Evolutionary conservation across 2,329 filamentous ascomycete genomes (phyloP).

Genomic region (Pyricularia grisea): DNA sequence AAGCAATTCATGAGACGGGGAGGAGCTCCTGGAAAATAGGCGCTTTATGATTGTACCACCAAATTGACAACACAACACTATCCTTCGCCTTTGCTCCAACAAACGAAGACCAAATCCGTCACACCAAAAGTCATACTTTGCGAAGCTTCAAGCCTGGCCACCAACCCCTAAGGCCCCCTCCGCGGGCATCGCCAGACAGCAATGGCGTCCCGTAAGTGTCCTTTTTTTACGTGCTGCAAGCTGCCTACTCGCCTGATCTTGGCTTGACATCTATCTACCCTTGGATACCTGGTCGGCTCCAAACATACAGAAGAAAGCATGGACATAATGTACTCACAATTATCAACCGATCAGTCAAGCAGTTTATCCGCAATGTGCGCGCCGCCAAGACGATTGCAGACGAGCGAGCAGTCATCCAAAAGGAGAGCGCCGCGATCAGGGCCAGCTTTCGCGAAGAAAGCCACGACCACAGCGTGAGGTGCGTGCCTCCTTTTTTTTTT

Average conservation of each 20-base stretch:
- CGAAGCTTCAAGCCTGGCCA: slow-evolving; percentile 2
- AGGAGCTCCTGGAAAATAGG: background rate
- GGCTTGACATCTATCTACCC: background rate
- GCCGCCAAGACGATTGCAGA: slow-evolving; percentile 98
- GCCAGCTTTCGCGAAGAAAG: slow-evolving; percentile 97
- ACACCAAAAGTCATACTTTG: background rate
- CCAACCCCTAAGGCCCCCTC: slow-evolving; percentile 5
- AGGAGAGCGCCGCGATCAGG: slow-evolving; percentile 95
- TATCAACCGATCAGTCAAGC: slow-evolving; percentile 64
- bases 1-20: background rate
- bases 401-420: slow-evolving; percentile 95
- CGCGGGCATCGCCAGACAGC: slow-evolving; percentile 3
- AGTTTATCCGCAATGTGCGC: slow-evolving; percentile 98
- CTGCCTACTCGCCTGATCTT: background rate
- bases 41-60: background rate
- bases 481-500: slow-evolving; percentile 1
- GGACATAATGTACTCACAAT: background rate
- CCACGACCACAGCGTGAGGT: slow-evolving; percentile 85
- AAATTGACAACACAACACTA: background rate
- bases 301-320: background rate
- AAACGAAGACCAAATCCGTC: background rate
- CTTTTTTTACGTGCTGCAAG: background rate
- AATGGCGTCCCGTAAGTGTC: slow-evolving; percentile 6
- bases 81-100: background rate
- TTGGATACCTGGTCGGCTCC: background rate